A percentile compares a stretch with the other conserved stretches of the same genome.
phyloP scores from a whole-genome alignment of 202 grass and related monocot species.

The Elaeis oleifera region DNA sequence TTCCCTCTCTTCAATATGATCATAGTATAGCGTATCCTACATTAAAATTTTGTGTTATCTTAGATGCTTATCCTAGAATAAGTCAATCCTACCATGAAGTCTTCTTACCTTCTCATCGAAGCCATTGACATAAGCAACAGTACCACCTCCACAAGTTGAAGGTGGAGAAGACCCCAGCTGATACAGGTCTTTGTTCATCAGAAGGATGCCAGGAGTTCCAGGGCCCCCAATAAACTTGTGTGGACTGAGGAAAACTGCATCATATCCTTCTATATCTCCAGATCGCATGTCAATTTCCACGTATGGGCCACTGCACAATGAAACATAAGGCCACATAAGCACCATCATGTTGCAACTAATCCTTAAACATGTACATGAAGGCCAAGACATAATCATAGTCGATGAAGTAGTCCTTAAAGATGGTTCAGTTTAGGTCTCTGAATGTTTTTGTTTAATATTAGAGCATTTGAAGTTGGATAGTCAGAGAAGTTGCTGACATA shows the following conservation, averaged over 20 bases:
- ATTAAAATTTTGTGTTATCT: neutral
- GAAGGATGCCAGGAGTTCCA: conserved; percentile 54
- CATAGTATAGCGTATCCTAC: conserved; percentile 63
- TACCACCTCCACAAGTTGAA: conserved; percentile 61
- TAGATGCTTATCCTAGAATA: neutral
- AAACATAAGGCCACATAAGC: neutral
- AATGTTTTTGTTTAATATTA: too few relatives aligned
- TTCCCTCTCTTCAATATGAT: conserved; percentile 55
- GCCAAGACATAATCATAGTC: too few relatives aligned
- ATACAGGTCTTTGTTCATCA: conserved; percentile 70
- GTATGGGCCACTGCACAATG: conserved; percentile 50
- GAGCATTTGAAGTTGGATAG: too few relatives aligned
- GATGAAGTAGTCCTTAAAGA: too few relatives aligned
- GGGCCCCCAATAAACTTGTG: conserved; percentile 85
- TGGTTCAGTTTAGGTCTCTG: too few relatives aligned
- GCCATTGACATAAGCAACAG: conserved; percentile 58
- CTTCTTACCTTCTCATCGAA: conserved; percentile 45
- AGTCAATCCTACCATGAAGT: too few relatives aligned
- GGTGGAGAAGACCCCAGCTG: conserved; percentile 37
- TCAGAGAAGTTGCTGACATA: too few relatives aligned
- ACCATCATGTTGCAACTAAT: too few relatives aligned
- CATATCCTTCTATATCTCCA: conserved; percentile 61
- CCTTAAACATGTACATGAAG: too few relatives aligned
- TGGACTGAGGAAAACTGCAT: conserved; percentile 63
- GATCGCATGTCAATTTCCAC: conserved; percentile 84